Conservation (phyloP, 2,329 filamentous ascomycete species). For the Ceratocystis colombiana region DNA sequence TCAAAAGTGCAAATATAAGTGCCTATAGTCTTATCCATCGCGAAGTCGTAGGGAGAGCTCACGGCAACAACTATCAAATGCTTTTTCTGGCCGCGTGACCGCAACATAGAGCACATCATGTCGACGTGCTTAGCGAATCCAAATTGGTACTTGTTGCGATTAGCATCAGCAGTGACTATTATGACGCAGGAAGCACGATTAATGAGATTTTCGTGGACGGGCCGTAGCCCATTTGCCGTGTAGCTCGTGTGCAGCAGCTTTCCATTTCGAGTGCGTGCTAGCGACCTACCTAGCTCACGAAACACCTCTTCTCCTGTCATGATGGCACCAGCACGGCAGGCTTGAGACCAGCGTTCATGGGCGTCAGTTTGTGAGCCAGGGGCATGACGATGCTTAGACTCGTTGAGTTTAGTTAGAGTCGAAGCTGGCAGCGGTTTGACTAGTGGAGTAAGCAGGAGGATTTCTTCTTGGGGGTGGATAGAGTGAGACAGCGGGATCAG, state of each 20-base stretch:
- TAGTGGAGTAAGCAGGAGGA: conserved; percentile 78
- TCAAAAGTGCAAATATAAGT: conserved; percentile 95
- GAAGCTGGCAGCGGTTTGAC: conserved; percentile 90
- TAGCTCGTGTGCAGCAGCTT: conserved; percentile 90
- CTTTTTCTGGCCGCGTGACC: conserved; percentile 69
- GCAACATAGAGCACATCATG: conserved; percentile 84
- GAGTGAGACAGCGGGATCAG: conserved; percentile 72
- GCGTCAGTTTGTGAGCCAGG: neutral
- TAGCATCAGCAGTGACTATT: conserved; percentile 85
- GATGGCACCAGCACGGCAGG: conserved; percentile 43
- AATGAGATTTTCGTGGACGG: conserved; percentile 88
- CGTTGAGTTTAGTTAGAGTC: conserved; percentile 48
- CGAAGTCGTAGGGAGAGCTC: conserved; percentile 93
- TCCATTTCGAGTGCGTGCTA: conserved; percentile 77
- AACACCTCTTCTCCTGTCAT: conserved; percentile 94
- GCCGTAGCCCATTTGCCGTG: conserved; percentile 81
- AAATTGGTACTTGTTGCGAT: conserved; percentile 84
- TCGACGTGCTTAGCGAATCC: conserved; percentile 94
- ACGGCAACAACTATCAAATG: conserved; percentile 84
- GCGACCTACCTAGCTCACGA: conserved; percentile 71
- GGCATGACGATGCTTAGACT: conserved; percentile 31
- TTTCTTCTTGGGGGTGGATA: conserved; percentile 72
- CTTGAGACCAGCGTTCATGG: conserved; percentile 23
- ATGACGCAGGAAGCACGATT: conserved; percentile 80
- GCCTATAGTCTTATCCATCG: conserved; percentile 78